phyloP scores from a whole-genome alignment of 1,284 basidiomycete species.

The Phylloboletellus chloephorus region DNA sequence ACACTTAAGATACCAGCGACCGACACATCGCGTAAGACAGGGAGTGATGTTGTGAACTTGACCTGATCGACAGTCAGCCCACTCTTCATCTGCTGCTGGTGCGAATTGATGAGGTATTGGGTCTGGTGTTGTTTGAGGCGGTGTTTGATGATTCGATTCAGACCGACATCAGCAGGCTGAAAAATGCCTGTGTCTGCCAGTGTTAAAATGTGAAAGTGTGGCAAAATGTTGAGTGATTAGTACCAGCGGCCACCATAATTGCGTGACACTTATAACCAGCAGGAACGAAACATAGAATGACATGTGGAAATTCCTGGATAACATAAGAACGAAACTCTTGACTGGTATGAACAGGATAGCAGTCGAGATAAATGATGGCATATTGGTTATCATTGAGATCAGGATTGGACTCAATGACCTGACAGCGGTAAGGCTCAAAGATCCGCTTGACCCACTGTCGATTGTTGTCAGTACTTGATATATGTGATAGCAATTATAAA shows the following conservation, averaged over 20 bases:
- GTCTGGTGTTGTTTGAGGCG: conserved; percentile 19
- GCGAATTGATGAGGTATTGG: conserved; percentile 6
- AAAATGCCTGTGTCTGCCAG: conserved; percentile 4
- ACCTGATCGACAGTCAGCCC: conserved; percentile 1
- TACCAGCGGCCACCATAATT: too few relatives aligned
- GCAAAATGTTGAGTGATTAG: too few relatives aligned
- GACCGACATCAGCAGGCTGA: conserved; percentile 16
- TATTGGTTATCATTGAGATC: conserved; percentile 2
- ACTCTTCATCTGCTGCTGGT: neutral
- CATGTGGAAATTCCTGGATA: neutral
- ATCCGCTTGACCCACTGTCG: conserved; percentile 14
- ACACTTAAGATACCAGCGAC: conserved; percentile 18
- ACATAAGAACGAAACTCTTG: conserved; percentile 5
- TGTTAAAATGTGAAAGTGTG: too few relatives aligned
- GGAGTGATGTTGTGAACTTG: conserved; percentile 2
- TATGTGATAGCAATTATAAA: neutral
- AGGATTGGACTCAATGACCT: conserved; percentile 4
- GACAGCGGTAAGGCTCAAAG: conserved; percentile 13
- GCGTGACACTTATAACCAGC: conserved; percentile 5
- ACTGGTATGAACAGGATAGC: conserved; percentile 2
- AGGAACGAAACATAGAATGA: conserved; percentile 8
- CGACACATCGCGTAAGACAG: conserved; percentile 3
- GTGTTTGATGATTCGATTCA: conserved; percentile 20
- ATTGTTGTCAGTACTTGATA: conserved; percentile 12
- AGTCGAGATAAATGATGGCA: conserved; percentile 1